Evolutionary conservation across 2,329 filamentous ascomycete genomes (phyloP).

Genomic region (Ophiostoma sp.): DNA sequence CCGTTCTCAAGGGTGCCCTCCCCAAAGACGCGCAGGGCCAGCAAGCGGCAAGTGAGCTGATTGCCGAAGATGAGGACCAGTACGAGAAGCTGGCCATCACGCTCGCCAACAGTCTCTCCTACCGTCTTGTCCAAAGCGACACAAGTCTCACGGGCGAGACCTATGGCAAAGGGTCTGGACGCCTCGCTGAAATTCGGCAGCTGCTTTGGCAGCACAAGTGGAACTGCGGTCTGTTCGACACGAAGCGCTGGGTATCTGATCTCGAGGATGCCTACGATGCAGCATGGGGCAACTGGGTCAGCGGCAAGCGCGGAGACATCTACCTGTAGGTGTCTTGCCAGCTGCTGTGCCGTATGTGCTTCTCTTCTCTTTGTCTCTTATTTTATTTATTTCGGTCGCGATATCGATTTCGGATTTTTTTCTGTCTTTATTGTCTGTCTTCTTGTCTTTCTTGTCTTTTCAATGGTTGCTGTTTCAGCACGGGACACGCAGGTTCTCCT

Average conservation of each 20-base stretch:
- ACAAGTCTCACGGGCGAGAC: conserved; percentile 28
- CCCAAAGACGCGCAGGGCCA: conserved; percentile 65
- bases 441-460: not conserved
- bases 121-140: conserved; percentile 37
- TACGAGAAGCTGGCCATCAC: conserved; percentile 75
- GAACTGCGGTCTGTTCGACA: conserved; percentile 86
- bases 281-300: conserved; percentile 85
- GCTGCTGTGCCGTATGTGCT: not conserved
- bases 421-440: too few species aligned
- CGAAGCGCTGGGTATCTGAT: conserved; percentile 82
- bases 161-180: conserved; percentile 56
- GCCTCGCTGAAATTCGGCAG: conserved; percentile 71
- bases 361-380: not conserved
- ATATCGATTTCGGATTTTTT: not conserved
- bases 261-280: conserved; percentile 82
- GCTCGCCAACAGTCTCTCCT: conserved; percentile 60
- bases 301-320: conserved; percentile 85
- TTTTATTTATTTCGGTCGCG: not conserved
- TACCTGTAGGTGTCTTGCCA: conserved; percentile 51
- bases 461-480: not conserved
- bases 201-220: conserved; percentile 79
- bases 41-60: conserved; percentile 66
- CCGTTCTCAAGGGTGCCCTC: conserved; percentile 83
- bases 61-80: conserved; percentile 69
- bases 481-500: not conserved